Percentiles rank a stretch among this genome's conserved stretches.
Evolutionary conservation across 2,329 filamentous ascomycete genomes (phyloP).

Genomic region (Claviceps spartinae): DNA sequence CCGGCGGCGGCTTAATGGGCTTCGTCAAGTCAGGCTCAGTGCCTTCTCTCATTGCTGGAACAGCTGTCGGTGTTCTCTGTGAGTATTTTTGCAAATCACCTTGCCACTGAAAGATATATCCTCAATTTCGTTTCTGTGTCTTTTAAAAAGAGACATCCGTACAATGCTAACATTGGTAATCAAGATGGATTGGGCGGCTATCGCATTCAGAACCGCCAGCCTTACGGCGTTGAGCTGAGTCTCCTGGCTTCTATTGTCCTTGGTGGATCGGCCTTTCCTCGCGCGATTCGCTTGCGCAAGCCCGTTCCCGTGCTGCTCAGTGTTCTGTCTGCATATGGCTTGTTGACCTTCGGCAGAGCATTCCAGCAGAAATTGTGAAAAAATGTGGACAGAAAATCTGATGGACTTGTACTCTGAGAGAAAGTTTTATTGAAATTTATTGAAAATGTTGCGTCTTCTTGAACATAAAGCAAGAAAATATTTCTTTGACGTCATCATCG

Average conservation of each 20-base stretch:
- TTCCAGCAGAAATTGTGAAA: slow-evolving; percentile 29
- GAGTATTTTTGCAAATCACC: slow-evolving; percentile 14
- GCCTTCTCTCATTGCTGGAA: slow-evolving; percentile 73
- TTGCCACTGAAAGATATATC: too few relatives aligned
- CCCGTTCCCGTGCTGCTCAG: slow-evolving; percentile 72
- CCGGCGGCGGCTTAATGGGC: slow-evolving; percentile 75
- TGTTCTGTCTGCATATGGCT: slow-evolving; percentile 62
- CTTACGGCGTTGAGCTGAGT: slow-evolving; percentile 81
- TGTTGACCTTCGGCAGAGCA: slow-evolving; percentile 67
- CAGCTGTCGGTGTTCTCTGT: slow-evolving; percentile 61
- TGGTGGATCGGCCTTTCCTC: slow-evolving; percentile 70
- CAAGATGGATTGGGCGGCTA: slow-evolving; percentile 65
- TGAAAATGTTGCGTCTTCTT: neutral
- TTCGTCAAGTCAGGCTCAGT: slow-evolving; percentile 75
- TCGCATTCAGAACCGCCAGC: slow-evolving; percentile 58
- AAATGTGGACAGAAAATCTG: neutral
- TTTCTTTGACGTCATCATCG: neutral
- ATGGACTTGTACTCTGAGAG: too few relatives aligned
- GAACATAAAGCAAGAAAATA: neutral
- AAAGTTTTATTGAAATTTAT: too few relatives aligned
- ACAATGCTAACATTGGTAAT: neutral
- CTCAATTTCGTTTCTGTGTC: too few relatives aligned
- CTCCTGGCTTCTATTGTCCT: slow-evolving; percentile 78
- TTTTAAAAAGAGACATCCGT: neutral
- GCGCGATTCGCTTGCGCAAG: slow-evolving; percentile 73